Base-by-base conservation (phyloP, 345 rosid genomes). In the Angophora floribunda region DNA sequence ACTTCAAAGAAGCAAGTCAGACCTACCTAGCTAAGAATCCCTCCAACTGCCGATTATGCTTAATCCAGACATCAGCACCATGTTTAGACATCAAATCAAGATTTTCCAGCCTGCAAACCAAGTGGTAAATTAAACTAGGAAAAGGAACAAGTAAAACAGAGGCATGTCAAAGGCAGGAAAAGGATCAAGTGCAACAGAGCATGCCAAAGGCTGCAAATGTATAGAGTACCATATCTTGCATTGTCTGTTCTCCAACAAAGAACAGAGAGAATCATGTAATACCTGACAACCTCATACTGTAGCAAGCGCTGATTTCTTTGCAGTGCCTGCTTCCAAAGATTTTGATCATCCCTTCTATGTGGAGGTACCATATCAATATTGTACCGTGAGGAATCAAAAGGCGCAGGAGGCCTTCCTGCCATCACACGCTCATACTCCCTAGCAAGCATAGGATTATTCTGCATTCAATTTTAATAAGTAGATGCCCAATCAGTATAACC, bases 361-460 rank as follows among this genome's bases (percentile, higher is more conserved):
- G 90, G 88, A 17, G 96, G 91, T 7, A 97, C 97, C 87, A 91
- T 57, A 78, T 98, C 99, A 88, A 93, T 89, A 89, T 95, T 95
- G 91, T 97, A 97, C 44, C 97, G 91, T 0, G 98, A 94, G 51
- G 94, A 94, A 92, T 98, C 99, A 55, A 96, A 93, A 63, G 94
- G 91, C 52, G 91, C 93, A 2, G 99, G 99, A 30, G 99, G 98
- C 93, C 93, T 97, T 88, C 99, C 99, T 9, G 98, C 98, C 89
- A 98, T 91, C 90, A 98, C 97, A 14, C 99, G 98, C 87, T 95
- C 99, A 53, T 95, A 95, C 92, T 98, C 99, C 92, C 94, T 97
- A 44, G 96, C 98, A 53, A 98, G 93, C 91, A 97, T 91, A 10
- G 99, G 97, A 86, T 97, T 93, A 88, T 93, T 92, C 99, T 97